Evolutionary conservation across 2,329 filamentous ascomycete genomes (phyloP), one percentile per base, ranked within the genome.

Genomic region (Neonectria sp.): DNA sequence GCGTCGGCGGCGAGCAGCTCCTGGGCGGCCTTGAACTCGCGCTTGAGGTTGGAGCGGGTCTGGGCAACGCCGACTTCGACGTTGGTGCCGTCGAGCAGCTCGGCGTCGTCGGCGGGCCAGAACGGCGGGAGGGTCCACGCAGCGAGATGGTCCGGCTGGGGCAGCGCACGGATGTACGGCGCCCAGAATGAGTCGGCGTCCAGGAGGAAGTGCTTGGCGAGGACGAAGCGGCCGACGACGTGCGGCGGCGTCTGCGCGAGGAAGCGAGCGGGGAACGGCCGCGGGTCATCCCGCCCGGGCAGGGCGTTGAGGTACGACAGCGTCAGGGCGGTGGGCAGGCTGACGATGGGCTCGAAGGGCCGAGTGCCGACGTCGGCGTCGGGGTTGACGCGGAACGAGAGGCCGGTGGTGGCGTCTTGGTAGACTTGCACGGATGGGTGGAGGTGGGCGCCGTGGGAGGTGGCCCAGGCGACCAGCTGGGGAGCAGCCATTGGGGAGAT

Each of bases 141-240:
- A 6, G 80, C 75, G 4, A 80, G 73, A 2, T 89, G 81, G 11
- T 86, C 84, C 0, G 91, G 90, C 66, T 89, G 88, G 1, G 92
- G 92, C 0, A 95, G 83, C 0, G 88, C 87, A 11, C 81, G 80
- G 70, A 94, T 88, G 79, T 95, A 95, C 1, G 90, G 86, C 77
- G 83, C 85, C 92, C 92, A 95, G 71, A 88, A 89, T 0, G 92
- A 92, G 2, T 84, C 75, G 2, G 79, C 62, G 1, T 87, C 88
- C 2, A 86, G 79, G 35, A 94, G 82, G 75, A 89, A 90, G 77
- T 95, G 89, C 68, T 91, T 88, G 76, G 93, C 85, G 6, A 95
- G 84, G 69, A 93, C 91, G 79, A 94, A 92, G 4, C 91, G 86
- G 9, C 89, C 86, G 55, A 91, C 80, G 63, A 92, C 88, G 71